A percentile compares a stretch with the other conserved stretches of the same genome.
Evolutionary conservation across 495 filamentous ascomycete genomes (phyloP).

Genomic region (Aspergillus campestris): DNA sequence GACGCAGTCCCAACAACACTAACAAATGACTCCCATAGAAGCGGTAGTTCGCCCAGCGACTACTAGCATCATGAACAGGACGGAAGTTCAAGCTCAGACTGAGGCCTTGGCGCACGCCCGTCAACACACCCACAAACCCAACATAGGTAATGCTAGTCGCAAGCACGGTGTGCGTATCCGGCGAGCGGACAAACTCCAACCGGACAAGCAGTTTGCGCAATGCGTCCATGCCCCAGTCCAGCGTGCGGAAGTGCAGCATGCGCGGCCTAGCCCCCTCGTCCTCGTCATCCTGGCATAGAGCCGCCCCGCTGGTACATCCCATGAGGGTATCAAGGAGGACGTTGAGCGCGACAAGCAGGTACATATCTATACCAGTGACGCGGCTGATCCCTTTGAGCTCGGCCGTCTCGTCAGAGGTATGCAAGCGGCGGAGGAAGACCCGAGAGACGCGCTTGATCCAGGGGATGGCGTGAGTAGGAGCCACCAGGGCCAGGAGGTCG

Average conservation of each 20-base stretch:
- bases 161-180: conserved; percentile 30
- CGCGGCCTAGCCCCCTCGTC: not conserved
- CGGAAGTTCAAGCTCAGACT: conserved; percentile 60
- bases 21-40: conserved; percentile 44
- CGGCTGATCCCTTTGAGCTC: conserved; percentile 52
- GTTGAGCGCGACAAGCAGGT: conserved; percentile 53
- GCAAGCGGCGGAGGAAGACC: conserved; percentile 40
- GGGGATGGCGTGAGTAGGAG: conserved; percentile 16
- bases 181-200: conserved; percentile 44
- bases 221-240: conserved; percentile 61
- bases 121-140: conserved; percentile 55
- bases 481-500: conserved; percentile 21
- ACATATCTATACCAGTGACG: conserved; percentile 45
- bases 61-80: conserved; percentile 41
- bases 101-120: conserved; percentile 47
- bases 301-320: conserved; percentile 57
- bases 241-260: conserved; percentile 57
- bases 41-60: conserved; percentile 17
- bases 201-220: conserved; percentile 49
- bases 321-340: conserved; percentile 55
- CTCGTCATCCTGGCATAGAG: conserved; percentile 15
- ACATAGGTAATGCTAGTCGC: conserved; percentile 54
- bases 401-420: conserved; percentile 48
- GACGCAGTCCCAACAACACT: conserved; percentile 49
- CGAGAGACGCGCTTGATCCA: conserved; percentile 29